A percentile compares a stretch with the other conserved stretches of the same genome.
phyloP scores from a whole-genome alignment of 352 stramenopile species.

The Pythium periplocum region DNA sequence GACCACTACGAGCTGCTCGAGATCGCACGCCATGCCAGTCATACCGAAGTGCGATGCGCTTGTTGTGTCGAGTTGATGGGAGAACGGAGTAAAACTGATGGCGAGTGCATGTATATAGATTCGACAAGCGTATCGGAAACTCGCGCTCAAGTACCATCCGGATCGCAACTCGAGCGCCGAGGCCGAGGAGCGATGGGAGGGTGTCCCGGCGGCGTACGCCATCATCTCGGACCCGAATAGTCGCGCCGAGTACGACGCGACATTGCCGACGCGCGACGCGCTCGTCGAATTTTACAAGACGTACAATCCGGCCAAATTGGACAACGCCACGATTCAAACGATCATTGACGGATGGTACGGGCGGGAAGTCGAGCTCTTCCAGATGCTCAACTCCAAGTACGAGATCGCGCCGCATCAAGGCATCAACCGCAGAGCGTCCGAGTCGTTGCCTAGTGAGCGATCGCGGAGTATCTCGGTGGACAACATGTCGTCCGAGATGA shows the following conservation, averaged over 20 bases:
- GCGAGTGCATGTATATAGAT: conserved; percentile 55
- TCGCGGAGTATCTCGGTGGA: conserved; percentile 55
- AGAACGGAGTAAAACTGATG: neutral
- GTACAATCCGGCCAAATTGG: conserved; percentile 81
- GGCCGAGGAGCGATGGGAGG: conserved; percentile 68
- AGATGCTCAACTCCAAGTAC: conserved; percentile 86
- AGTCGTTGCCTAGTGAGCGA: conserved; percentile 46
- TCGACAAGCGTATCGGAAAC: conserved; percentile 87
- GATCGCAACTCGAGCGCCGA: conserved; percentile 88
- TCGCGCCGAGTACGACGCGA: conserved; percentile 71
- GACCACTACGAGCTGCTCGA: conserved; percentile 76
- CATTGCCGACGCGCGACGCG: conserved; percentile 65
- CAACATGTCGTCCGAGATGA: conserved; percentile 45
- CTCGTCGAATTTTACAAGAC: conserved; percentile 78
- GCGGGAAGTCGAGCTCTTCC: conserved; percentile 80
- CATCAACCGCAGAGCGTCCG: conserved; percentile 43
- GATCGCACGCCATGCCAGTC: conserved; percentile 45
- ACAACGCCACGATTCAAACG: conserved; percentile 80
- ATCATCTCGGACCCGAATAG: conserved; percentile 79
- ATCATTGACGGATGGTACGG: conserved; percentile 86
- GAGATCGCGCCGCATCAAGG: conserved; percentile 76
- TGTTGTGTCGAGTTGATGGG: neutral
- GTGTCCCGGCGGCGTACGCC: conserved; percentile 67
- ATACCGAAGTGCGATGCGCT: conserved; percentile 47
- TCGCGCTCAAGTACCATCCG: conserved; percentile 84